Evolutionary conservation across 805 yeast species (phyloP), one percentile per base, ranked within the genome.

Genomic region (Torulaspora franciscae): DNA sequence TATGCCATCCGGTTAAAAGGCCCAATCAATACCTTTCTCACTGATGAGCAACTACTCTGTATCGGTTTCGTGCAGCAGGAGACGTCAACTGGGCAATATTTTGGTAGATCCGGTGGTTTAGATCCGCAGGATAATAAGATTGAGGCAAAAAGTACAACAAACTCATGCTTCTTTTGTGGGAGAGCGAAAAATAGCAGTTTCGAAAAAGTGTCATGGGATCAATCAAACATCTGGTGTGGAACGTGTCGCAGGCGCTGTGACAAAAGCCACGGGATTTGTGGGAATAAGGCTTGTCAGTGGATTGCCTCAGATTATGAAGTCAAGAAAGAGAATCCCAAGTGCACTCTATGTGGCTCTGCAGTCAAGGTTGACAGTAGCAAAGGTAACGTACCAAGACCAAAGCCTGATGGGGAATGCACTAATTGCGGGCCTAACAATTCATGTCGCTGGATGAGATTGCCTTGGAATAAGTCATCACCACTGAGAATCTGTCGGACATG

Each of bases 191-290:
- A 37, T 15, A 37, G 40, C 29, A 17, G 9, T n/a, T 37, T 37
- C 15, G 40, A 37, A 29, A 52, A 61, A 14, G 42, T 40, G 1
- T 35, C 47, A 14, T 39, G 44, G 43, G 38, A 29, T 9, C 6
- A 10, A 23, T 9, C 15, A n/a, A 8, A 5, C 3, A 23, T 15
- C 7, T 44, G 47, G 47, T 44, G 47, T 11, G 19, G 23, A 5
- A 22, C 15, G n/a, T 44, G 43, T 29, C 32, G 47, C 9, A 35
- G 32, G 24, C 26, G 47, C 13, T 43, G 37, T 22, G 30, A 37
- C 46, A 3, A 33, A 14, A 15, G 32, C 46, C 8, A 30, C 22
- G 22, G 22, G 22, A 19, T 19, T 5, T 19, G 22, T 19, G 22
- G 22, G 5, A 19, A 19, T 19, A 19, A 19, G 22, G 22, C 22